Evolutionary conservation across 2,329 filamentous ascomycete species (phyloP), one percentile per base, ranked within the genome.

Genomic region (Penicillium sp.): DNA sequence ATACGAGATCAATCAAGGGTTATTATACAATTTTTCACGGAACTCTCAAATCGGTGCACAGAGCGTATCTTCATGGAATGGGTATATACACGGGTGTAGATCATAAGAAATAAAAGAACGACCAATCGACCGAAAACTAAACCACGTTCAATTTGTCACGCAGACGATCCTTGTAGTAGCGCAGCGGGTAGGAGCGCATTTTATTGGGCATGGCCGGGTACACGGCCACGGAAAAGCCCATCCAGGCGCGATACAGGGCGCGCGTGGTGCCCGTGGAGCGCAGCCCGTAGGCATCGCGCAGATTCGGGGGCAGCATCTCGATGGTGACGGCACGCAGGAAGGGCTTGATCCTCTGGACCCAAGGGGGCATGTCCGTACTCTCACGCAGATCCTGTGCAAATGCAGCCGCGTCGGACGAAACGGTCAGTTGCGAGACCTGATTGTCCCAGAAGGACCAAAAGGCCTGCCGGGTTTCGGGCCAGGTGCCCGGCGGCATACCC

Each of bases 381-480:
- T 60, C 45, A 7, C 61, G 44, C 8, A 71, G 55, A 10, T 67
- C 64, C 47, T 64, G 55, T 0, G 65, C 69, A 22, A 71, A 64
- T 8, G 56, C 52, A 13, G 66, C 65, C 10, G 66, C 66, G 30
- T 68, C 61, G 0, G 54, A 53, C 1, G 66, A 66, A 5, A 70
- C 68, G 4, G 53, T 57, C 44, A 70, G 42, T 25, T 57, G 51
- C 14, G 59, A 52, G 18, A 71, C 53, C 50, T 66, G 64, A 8
- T 64, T 60, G 27, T 71, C 69, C 69, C 69, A 71, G 53, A 68
- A 71, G n/a, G 50, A 57, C 69, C 69, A 71, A 44, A 71, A 71
- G 1, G 57, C 63, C 36, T 61, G 56, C 6, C 69, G 66, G 6
- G 63, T 59, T 5, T 61, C 50, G 2, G 69, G 69, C 69, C 69